A percentile compares a stretch with the other conserved stretches of the same genome.
Evolutionary conservation across 2,329 filamentous ascomycete genomes (phyloP).

Genomic region (Cladosporium sphaerospermum): DNA sequence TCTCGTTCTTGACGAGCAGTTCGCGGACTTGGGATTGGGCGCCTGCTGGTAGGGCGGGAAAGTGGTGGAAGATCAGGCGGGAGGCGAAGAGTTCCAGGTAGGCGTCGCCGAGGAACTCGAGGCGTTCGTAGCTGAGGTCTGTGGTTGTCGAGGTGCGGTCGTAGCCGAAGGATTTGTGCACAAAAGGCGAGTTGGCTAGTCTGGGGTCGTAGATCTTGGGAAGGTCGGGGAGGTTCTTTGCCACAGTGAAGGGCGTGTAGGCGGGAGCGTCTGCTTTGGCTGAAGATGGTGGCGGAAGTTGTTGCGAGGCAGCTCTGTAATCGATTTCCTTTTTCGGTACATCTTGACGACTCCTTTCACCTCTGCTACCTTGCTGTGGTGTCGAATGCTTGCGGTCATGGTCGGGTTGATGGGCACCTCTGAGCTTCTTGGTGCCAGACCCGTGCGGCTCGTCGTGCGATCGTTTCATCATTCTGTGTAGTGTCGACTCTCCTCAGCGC

Average conservation of each 20-base stretch:
- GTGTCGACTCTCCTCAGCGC: conserved; percentile 27
- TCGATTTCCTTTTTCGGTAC: conserved; percentile 3
- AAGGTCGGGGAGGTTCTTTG: conserved; percentile 22
- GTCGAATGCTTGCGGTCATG: not conserved
- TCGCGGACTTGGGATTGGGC: conserved; percentile 72
- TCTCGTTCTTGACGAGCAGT: conserved; percentile 71
- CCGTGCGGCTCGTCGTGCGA: conserved; percentile 10
- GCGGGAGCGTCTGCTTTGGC: conserved; percentile 13
- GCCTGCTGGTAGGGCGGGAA: conserved; percentile 59
- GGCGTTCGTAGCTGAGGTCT: conserved; percentile 61
- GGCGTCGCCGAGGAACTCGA: conserved; percentile 86
- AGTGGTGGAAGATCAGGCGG: conserved; percentile 67
- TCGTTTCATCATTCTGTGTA: conserved; percentile 18
- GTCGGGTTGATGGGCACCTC: conserved; percentile 4
- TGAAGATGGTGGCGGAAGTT: conserved; percentile 17
- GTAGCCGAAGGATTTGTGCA: conserved; percentile 27
- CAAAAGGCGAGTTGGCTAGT: conserved; percentile 26
- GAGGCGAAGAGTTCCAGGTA: conserved; percentile 74
- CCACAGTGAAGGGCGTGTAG: conserved; percentile 19
- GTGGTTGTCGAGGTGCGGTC: conserved; percentile 22
- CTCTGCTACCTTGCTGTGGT: not conserved
- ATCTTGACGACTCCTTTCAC: not conserved
- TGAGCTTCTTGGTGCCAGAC: conserved; percentile 17
- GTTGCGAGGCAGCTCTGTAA: conserved; percentile 15
- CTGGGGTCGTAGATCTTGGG: conserved; percentile 21